These are phyloP conservation scores for Barnettozyma vustinii DNA, from an alignment of 805 yeast genomes.

Conservation along the genomic window DNA sequence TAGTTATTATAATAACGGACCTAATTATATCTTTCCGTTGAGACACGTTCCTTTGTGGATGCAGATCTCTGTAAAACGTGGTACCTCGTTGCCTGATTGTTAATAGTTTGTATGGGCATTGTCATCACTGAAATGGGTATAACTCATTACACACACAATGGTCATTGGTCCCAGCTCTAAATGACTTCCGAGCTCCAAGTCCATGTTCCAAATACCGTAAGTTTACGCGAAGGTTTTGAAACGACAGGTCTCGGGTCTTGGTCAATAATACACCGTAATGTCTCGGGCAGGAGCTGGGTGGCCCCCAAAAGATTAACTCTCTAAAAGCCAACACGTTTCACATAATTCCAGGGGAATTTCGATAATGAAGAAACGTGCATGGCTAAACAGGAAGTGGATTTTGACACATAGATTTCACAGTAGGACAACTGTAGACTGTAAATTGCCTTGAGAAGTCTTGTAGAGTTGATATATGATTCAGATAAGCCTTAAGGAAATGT, in stretches of 20 bases:
- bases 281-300: too few relatives aligned
- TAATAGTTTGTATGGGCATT: not conserved
- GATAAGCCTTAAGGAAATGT: too few relatives aligned
- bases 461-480: too few relatives aligned
- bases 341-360: not conserved
- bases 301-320: not conserved
- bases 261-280: too few relatives aligned
- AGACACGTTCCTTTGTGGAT: not conserved
- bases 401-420: not conserved
- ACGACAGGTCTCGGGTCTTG: not conserved
- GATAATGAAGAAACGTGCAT: not conserved
- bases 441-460: not conserved
- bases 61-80: not conserved
- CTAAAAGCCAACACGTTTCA: not conserved
- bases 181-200: too few relatives aligned
- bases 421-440: not conserved
- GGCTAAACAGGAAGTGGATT: not conserved
- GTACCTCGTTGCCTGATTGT: not conserved
- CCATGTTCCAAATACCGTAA: too few relatives aligned
- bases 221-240: not conserved
- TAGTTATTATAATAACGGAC: too few relatives aligned
- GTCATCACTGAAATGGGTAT: too few relatives aligned
- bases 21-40: not conserved
- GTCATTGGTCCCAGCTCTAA: too few relatives aligned
- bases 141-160: too few relatives aligned